These are phyloP conservation scores for Gryganskiella cystojenkinii DNA, from an alignment of 192 early-diverging fungal genomes.

Conservation along the genomic window DNA sequence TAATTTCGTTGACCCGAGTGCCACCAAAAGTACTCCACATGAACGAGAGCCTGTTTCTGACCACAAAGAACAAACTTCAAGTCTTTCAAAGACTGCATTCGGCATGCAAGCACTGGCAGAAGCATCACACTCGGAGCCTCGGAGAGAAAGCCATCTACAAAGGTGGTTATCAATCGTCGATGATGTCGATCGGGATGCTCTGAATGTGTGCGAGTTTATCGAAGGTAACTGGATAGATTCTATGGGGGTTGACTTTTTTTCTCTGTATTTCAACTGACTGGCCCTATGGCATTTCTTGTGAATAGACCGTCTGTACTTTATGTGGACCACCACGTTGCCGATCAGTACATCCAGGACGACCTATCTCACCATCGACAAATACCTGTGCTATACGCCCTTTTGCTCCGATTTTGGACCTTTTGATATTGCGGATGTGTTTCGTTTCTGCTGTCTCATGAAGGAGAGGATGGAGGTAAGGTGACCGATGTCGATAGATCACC, in stretches of 20 bases:
- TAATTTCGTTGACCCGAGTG: too few species aligned
- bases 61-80: too few species aligned
- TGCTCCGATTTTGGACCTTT: slow-evolving; percentile 77
- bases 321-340: slow-evolving; percentile 56
- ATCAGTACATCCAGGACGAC: slow-evolving; percentile 31
- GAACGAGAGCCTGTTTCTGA: too few species aligned
- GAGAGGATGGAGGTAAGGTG: slow-evolving; percentile 68
- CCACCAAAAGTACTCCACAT: too few species aligned
- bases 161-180: slow-evolving; percentile 6
- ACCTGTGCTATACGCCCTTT: slow-evolving; percentile 70
- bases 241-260: not conserved
- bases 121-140: too few species aligned
- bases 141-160: not conserved
- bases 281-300: not conserved
- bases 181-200: slow-evolving; percentile 36
- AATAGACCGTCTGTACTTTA: slow-evolving; percentile 73
- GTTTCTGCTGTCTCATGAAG: slow-evolving; percentile 70
- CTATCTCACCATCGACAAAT: slow-evolving; percentile 70
- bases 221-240: slow-evolving; percentile 15
- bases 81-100: too few species aligned
- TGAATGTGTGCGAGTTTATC: slow-evolving; percentile 41
- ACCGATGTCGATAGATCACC: not conserved
- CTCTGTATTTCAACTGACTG: not conserved
- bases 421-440: slow-evolving; percentile 69
- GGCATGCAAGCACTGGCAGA: too few species aligned